Conservation (phyloP, 2,329 filamentous ascomycete genomes). For the Neoarthrinium moseri region DNA sequence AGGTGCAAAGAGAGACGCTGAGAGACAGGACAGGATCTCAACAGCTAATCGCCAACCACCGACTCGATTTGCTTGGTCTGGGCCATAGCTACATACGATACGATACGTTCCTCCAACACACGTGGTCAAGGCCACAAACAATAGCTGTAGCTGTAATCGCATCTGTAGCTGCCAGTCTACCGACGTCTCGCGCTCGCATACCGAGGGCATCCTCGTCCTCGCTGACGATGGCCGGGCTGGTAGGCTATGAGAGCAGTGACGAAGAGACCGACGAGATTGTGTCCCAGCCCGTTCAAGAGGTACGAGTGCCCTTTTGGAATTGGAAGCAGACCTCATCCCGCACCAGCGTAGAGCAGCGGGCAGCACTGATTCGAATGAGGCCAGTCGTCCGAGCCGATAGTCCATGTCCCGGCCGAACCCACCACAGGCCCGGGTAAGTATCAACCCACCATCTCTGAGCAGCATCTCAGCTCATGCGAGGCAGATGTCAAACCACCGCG, state of each 20-base stretch:
- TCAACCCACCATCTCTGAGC: background rate
- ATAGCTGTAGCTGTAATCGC: no score
- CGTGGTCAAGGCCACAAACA: no score
- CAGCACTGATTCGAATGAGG: constrained; percentile 31
- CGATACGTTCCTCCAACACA: background rate
- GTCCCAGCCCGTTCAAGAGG: constrained; percentile 22
- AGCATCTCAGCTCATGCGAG: constrained; percentile 2
- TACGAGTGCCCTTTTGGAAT: constrained; percentile 19
- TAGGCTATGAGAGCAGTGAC: constrained; percentile 31
- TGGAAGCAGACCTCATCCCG: constrained; percentile 7
- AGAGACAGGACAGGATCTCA: background rate
- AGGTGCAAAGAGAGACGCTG: no score
- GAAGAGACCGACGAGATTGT: constrained; percentile 29
- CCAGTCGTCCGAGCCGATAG: constrained; percentile 26
- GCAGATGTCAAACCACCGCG: constrained; percentile 11
- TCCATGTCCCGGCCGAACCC: constrained; percentile 15
- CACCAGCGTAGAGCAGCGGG: constrained; percentile 19
- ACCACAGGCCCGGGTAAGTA: constrained; percentile 21
- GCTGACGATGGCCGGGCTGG: constrained; percentile 19
- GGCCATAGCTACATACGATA: no score
- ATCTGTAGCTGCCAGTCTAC: no score
- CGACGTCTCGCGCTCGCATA: no score
- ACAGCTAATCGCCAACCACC: background rate
- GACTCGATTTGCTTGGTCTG: no score
- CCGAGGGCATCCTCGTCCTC: no score